A percentile compares a stretch with the other conserved stretches of the same genome.
Evolutionary conservation across 2,329 filamentous ascomycete species (phyloP).

Genomic region (Acarospora socialis): DNA sequence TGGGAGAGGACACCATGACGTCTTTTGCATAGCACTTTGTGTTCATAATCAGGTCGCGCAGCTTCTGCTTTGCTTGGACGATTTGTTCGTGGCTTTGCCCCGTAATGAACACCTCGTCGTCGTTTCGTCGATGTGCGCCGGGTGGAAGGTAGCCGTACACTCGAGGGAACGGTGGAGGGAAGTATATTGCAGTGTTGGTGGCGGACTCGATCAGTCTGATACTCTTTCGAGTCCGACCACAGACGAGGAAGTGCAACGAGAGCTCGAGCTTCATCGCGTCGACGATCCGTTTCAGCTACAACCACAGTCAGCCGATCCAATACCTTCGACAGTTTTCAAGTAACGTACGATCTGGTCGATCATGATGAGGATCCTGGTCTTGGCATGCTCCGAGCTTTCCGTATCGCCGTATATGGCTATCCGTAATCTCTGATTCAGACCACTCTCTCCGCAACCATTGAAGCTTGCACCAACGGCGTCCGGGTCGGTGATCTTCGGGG

Average conservation of each 20-base stretch:
- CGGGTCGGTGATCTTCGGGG: conserved; percentile 69
- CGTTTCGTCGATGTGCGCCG: conserved; percentile 65
- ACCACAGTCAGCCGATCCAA: conserved; percentile 1
- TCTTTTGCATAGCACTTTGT: conserved; percentile 85
- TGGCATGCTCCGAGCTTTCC: conserved; percentile 90
- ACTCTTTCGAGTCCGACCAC: conserved; percentile 87
- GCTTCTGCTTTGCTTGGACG: conserved; percentile 73
- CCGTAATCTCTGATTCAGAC: conserved; percentile 75
- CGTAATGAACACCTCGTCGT: conserved; percentile 89
- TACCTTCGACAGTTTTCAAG: background rate
- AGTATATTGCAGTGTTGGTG: conserved; percentile 95
- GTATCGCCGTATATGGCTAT: conserved; percentile 92
- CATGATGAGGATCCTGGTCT: conserved; percentile 89
- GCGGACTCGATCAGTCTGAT: conserved; percentile 95
- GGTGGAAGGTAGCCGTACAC: conserved; percentile 82
- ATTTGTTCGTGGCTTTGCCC: conserved; percentile 77
- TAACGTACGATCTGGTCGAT: conserved; percentile 76
- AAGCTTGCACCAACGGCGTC: conserved; percentile 62
- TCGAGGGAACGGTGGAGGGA: conserved; percentile 82
- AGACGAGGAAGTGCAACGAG: conserved; percentile 80
- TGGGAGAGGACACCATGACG: conserved; percentile 73
- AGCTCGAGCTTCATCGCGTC: conserved; percentile 72
- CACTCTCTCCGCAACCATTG: conserved; percentile 60
- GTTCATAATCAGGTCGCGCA: conserved; percentile 68
- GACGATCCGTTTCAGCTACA: conserved; percentile 43